A percentile compares a stretch with the other conserved stretches of the same genome.
These are phyloP conservation scores for Coniosporium apollinis DNA, from an alignment of 495 filamentous ascomycete species.

Conservation along the genomic window DNA sequence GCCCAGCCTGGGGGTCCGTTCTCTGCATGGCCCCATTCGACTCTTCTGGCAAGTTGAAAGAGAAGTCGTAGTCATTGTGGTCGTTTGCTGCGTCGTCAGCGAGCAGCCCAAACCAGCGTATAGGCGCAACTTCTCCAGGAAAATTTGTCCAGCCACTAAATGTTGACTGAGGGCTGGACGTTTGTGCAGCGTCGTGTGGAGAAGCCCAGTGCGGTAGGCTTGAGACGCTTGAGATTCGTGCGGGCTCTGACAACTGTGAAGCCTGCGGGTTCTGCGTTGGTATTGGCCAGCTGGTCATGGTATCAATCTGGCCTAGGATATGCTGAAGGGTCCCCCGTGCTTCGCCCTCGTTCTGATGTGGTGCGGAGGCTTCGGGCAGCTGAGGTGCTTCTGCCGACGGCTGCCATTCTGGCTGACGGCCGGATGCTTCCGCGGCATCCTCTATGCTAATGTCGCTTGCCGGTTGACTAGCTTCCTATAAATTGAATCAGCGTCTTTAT, in stretches of 20 bases:
- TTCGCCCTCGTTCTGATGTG: not conserved
- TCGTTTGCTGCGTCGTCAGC: constrained; percentile 6
- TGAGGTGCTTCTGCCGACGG: not conserved
- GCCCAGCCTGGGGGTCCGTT: too few relatives aligned
- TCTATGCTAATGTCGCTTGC: too few relatives aligned
- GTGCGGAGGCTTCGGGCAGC: not conserved
- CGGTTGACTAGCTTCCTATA: too few relatives aligned
- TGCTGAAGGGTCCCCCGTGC: too few relatives aligned
- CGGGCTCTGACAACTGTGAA: not conserved
- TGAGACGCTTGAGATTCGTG: not conserved
- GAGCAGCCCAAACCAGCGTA: constrained; percentile 11
- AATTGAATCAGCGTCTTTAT: too few relatives aligned
- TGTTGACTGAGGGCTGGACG: constrained; percentile 7
- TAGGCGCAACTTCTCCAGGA: constrained; percentile 8
- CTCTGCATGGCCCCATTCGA: too few relatives aligned
- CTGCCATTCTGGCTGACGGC: too few relatives aligned
- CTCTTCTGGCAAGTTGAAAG: too few relatives aligned
- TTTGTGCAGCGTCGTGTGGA: not conserved
- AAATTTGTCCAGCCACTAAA: constrained; percentile 7
- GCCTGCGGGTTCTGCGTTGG: not conserved
- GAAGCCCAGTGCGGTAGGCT: too few relatives aligned
- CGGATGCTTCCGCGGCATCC: too few relatives aligned
- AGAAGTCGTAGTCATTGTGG: constrained; percentile 3
- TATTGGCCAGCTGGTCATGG: not conserved
- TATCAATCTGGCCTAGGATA: too few relatives aligned